Base-by-base conservation (phyloP, 179 eudicot species). In the Sideroxylon spinosum region DNA sequence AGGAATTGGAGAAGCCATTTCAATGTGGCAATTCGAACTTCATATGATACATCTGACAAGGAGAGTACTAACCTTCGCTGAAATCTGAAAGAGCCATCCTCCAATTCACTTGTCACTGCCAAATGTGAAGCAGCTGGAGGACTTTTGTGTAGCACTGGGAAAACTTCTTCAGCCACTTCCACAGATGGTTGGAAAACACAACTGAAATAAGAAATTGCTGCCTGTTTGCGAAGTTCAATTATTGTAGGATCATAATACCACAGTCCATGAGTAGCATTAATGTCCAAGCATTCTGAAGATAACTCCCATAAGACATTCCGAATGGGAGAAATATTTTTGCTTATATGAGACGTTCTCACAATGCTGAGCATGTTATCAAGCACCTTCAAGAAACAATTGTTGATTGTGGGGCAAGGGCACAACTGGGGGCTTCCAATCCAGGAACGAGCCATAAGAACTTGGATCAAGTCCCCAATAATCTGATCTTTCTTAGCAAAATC, bases 331-430 rank as follows among this genome's bases (percentile, higher is more conserved):
- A 78, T 80, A 81, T 81, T 85, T 78, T 79, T 83, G 81, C 90
- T 84, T 67, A 68, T 71, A 60, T 78, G 68, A 78, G 85, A 82
- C 49, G 93, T 81, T 81, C 90, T 86, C 59, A 91, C 87, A 81
- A 94, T 88, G 79, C 87, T 83, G 84, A 96, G 93, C 94, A 92
- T 91, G 78, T 85, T 91, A 86, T 96, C 91, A 12, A 96, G 91
- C 67, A 91, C 89, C 77, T 73, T 85, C 57, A 96, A 73, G 84
- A 89, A 89, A 68, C 87, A 86, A 66, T 82, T 72, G 81, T 90
- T 94, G 29, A 96, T 86, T 67, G 80, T 80, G 64, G 98, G 94
- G 81, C 98, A 96, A 61, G 85, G 88, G 78, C 97, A 93, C 25
- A 60, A 64, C 37, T 62, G 82, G 59, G 94, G 90, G 67, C 86